phyloP scores from a whole-genome alignment of 495 filamentous ascomycete species.

The Talaromyces wortmannii region DNA sequence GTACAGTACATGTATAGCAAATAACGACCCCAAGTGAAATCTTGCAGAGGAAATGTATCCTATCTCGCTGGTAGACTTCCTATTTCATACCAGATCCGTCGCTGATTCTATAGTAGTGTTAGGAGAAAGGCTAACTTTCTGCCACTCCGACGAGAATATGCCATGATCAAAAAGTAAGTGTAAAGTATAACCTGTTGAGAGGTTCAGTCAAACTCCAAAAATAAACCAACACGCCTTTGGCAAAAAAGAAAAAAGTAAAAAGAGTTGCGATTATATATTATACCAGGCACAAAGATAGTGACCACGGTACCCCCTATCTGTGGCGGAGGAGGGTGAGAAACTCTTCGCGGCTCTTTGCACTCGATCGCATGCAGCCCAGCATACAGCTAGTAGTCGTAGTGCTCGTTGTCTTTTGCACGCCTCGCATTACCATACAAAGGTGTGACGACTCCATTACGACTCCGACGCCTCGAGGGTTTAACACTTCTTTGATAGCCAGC shows the following conservation, averaged over 20 bases:
- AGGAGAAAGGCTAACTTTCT: neutral
- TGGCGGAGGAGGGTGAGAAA: constrained; percentile 79
- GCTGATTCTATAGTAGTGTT: too few relatives aligned
- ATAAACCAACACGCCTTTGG: neutral
- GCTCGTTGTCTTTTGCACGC: constrained; percentile 81
- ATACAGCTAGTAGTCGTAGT: constrained; percentile 94
- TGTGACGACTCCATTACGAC: constrained; percentile 97
- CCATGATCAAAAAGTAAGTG: neutral
- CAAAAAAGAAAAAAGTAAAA: neutral
- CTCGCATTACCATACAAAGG: constrained; percentile 98
- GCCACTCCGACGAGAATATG: neutral
- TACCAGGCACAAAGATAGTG: neutral
- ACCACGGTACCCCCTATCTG: constrained; percentile 17
- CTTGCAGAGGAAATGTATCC: neutral
- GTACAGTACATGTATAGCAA: neutral
- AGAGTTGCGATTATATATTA: constrained; percentile 1
- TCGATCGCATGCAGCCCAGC: constrained; percentile 85
- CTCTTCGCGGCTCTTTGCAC: constrained; percentile 89
- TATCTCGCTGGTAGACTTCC: neutral
- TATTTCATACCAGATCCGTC: neutral
- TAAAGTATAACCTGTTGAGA: constrained; percentile 28
- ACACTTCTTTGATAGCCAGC: constrained; percentile 82
- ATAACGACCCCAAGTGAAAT: neutral
- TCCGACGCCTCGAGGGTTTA: constrained; percentile 84
- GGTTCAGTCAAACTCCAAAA: constrained; percentile 31